Evolutionary conservation across 305 asterid species (phyloP).

Genomic region (Fraxinus velutina): DNA sequence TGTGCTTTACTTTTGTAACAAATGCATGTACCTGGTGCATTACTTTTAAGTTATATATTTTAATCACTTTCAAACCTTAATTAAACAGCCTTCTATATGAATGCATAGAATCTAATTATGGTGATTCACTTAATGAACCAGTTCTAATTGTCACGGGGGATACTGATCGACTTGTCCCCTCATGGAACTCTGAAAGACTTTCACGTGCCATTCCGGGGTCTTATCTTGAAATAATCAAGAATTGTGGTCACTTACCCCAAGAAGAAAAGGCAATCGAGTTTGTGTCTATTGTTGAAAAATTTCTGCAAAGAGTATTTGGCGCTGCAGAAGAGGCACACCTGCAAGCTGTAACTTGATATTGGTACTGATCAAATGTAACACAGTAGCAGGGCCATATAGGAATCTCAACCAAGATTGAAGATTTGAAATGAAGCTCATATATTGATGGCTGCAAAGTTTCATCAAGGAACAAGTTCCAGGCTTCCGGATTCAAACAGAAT

Average conservation of each 20-base stretch:
- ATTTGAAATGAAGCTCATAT: not conserved
- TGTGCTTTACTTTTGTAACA: not conserved
- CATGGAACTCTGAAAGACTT: slow-evolving; percentile 80
- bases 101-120: slow-evolving; percentile 18
- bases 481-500: not conserved
- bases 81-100: not conserved
- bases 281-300: slow-evolving; percentile 58
- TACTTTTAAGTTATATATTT: not conserved
- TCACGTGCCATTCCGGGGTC: slow-evolving; percentile 83
- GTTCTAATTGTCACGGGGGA: slow-evolving; percentile 89
- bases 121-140: slow-evolving; percentile 30
- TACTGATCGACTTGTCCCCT: slow-evolving; percentile 81
- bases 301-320: slow-evolving; percentile 49
- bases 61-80: not conserved
- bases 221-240: slow-evolving; percentile 59
- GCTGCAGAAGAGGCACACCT: slow-evolving; percentile 38
- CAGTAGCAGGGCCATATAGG: not conserved
- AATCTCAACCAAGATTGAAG: not conserved
- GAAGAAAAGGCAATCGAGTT: slow-evolving; percentile 88
- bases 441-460: slow-evolving; percentile 7
- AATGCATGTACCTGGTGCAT: not conserved
- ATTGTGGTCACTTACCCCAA: slow-evolving; percentile 91
- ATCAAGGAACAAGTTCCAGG: not conserved
- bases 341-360: slow-evolving; percentile 51
- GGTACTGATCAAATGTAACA: slow-evolving; percentile 7